A percentile compares a stretch with the other conserved stretches of the same genome.
Conservation (phyloP, 495 filamentous ascomycete species). For the Barbatosphaeria neglecta region DNA sequence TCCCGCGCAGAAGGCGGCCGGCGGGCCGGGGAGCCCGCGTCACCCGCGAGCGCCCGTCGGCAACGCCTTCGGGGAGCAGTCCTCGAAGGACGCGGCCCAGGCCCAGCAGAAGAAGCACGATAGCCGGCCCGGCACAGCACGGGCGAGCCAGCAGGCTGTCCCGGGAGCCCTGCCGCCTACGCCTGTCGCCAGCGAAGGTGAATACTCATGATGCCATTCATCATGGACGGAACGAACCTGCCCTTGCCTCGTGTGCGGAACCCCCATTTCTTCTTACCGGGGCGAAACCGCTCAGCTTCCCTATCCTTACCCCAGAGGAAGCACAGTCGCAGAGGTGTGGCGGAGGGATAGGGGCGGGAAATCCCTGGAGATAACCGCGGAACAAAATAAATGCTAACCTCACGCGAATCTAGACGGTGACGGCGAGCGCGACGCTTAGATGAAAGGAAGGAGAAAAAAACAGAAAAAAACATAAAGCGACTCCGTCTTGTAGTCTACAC, state of each 20-base stretch:
- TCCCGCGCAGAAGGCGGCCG: constrained; percentile 5
- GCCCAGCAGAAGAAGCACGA: constrained; percentile 14
- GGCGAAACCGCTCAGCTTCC: no score
- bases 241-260: no score
- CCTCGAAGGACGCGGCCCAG: constrained; percentile 2
- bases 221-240: no score
- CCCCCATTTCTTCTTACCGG: no score
- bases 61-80: constrained; percentile 16
- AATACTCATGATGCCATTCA: no score
- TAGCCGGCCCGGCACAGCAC: constrained; percentile 30
- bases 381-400: no score
- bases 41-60: constrained; percentile 17
- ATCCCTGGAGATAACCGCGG: no score
- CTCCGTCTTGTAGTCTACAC: no score
- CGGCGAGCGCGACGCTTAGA: constrained; percentile 19
- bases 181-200: constrained; percentile 48
- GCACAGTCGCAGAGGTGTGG: no score
- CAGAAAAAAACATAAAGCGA: no score
- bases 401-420: constrained; percentile 23
- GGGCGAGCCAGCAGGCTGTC: constrained; percentile 30
- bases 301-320: no score
- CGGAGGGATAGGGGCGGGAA: not conserved
- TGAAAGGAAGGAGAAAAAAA: not conserved
- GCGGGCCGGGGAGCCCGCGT: constrained; percentile 18
- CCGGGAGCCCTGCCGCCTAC: constrained; percentile 43